These are phyloP conservation scores for Scedosporium aurantiacum DNA, from an alignment of 2,329 filamentous ascomycete species.

Conservation along the genomic window DNA sequence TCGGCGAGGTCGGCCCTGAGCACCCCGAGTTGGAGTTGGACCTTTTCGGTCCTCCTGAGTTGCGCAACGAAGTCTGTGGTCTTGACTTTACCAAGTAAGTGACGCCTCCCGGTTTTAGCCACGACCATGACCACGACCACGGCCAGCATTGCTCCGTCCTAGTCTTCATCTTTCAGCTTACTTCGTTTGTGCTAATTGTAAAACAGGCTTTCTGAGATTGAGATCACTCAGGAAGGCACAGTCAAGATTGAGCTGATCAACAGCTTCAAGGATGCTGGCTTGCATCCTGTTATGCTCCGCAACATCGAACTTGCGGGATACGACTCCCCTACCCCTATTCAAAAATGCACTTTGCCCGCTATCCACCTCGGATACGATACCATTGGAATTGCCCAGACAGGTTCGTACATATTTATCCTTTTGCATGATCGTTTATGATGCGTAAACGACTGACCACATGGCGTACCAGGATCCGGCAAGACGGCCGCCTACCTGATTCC, in stretches of 20 bases:
- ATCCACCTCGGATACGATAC: slow-evolving; percentile 69
- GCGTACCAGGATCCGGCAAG: slow-evolving; percentile 72
- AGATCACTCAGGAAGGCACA: slow-evolving; percentile 46
- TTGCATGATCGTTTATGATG: neutral
- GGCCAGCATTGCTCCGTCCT: neutral
- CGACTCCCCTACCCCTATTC: slow-evolving; percentile 68
- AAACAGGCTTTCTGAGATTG: slow-evolving; percentile 41
- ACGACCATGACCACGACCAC: neutral
- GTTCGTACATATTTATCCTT: slow-evolving; percentile 30
- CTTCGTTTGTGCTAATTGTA: neutral
- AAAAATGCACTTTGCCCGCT: slow-evolving; percentile 73
- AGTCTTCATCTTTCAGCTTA: neutral
- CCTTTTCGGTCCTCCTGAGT: slow-evolving; percentile 55
- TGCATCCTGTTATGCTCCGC: slow-evolving; percentile 72
- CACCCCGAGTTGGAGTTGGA: slow-evolving; percentile 59
- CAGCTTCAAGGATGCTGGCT: slow-evolving; percentile 61
- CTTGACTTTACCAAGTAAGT: slow-evolving; percentile 53
- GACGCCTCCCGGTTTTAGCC: neutral
- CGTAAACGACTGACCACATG: neutral
- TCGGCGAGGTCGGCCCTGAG: slow-evolving; percentile 70
- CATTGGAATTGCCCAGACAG: slow-evolving; percentile 85
- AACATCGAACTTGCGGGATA: slow-evolving; percentile 71
- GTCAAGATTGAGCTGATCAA: slow-evolving; percentile 38
- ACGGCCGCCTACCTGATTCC: slow-evolving; percentile 88
- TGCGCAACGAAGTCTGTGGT: slow-evolving; percentile 39